Base-by-base conservation (phyloP, 495 filamentous ascomycete species). In the Cetradonia linearis region DNA sequence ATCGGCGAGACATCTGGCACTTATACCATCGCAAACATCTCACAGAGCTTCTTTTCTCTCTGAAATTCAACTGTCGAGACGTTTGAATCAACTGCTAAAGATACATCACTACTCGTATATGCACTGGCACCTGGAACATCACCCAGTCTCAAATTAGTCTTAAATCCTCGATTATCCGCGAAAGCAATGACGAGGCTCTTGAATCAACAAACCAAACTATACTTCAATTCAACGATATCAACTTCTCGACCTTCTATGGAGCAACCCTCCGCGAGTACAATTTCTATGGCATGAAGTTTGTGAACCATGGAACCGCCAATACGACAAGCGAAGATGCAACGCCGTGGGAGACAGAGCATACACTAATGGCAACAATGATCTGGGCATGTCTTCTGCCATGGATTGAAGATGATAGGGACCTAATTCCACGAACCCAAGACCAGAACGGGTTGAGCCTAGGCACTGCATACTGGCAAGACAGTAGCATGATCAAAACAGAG, bases 111-210 rank as follows among this genome's bases (percentile, higher is more conserved):
- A 38, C 36, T 38, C 58, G 58, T n/a, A 50, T 40, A 11, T 60
- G 58, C 25, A n/a, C 20, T 3, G 58, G 58, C 5, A 37, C 34
- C 8, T 60, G 58, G 58, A 60, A 60, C 3, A 20, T 60, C 5
- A 60, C 58, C 13, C 44, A 40, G 10, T 4, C 16, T 4, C 46
- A 60, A 13, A 31, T 48, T 14, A 20, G 13, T 11, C 33, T 60
- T 14, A 23, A 48, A 18, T 37, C 25, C 5, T 42, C 36, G 9
- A 20, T 18, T 27, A 20, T 9, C 25, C 58, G 50, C 3, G 23
- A 54, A 42, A 30, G 27, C 2, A 47, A 31, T 9, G 37, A 20
- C 2, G 47, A 61, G 27, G 30, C 36, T 31, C 18, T 9, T 46
- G 20, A 9, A 2, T 18, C 0, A 25, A 25, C 16, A 7, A 38